Conservation (phyloP, 2,329 filamentous ascomycete genomes). For the Diplodia mutila region DNA sequence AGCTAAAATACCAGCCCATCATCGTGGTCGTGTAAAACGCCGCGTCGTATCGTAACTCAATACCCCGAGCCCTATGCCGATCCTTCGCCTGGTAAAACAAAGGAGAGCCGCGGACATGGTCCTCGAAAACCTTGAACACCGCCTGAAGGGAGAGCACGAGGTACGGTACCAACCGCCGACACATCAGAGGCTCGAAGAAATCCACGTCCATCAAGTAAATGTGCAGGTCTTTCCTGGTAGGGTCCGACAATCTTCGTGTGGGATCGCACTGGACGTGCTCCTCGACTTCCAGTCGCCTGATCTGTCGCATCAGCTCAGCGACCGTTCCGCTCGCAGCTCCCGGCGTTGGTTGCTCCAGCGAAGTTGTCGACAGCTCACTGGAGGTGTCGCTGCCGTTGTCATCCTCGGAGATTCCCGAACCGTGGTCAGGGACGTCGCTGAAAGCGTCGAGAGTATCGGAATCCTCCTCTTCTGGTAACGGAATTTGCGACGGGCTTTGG, state of each 20-base stretch:
- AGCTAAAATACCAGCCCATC: no score
- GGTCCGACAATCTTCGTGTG: neutral
- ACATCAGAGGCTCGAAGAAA: neutral
- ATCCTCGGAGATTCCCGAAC: neutral
- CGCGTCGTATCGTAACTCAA: no score
- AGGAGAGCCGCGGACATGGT: neutral
- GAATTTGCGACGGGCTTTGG: neutral
- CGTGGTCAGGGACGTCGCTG: no score
- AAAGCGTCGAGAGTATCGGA: no score
- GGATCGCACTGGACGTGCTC: neutral
- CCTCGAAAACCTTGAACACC: neutral
- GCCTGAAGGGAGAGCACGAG: neutral
- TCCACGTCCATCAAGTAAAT: neutral
- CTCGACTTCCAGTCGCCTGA: neutral
- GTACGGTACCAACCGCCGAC: neutral
- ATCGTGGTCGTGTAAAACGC: neutral
- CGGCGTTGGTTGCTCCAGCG: neutral
- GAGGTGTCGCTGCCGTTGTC: neutral
- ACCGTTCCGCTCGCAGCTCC: neutral
- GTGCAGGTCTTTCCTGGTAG: neutral
- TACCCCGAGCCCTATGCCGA: fast-evolving
- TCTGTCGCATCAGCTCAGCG: neutral
- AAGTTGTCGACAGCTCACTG: neutral
- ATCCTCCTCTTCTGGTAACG: no score
- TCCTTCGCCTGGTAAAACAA: neutral